Evolutionary conservation across 805 yeast species (phyloP).

Genomic region (Phaffomyces opuntiae): DNA sequence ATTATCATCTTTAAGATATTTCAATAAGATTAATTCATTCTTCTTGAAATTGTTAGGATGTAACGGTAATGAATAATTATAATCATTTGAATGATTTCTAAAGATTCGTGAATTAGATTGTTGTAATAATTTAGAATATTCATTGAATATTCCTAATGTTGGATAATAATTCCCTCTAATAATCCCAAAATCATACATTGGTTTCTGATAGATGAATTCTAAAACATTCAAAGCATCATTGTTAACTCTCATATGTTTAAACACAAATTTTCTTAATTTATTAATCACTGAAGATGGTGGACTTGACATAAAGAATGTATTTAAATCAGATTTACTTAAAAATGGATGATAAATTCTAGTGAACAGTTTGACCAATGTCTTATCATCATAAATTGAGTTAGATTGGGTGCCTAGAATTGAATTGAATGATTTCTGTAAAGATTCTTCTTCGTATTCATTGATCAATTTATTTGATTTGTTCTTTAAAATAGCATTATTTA

Average conservation of each 20-base stretch:
- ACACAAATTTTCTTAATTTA: constrained; percentile 2
- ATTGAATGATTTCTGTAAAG: constrained; percentile 15
- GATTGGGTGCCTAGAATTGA: neutral
- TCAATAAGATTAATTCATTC: constrained; percentile 5
- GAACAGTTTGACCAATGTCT: constrained; percentile 4
- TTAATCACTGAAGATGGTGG: too few species aligned
- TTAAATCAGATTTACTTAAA: constrained; percentile 9
- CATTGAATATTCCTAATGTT: constrained; percentile 9
- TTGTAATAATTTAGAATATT: constrained; percentile 7
- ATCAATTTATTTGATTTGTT: constrained; percentile 10
- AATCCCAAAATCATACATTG: constrained; percentile 16
- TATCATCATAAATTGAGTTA: too few species aligned
- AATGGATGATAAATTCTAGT: constrained; percentile 17
- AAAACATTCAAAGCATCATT: constrained; percentile 5
- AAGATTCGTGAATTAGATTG: constrained; percentile 9
- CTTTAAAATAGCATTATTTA: constrained; percentile 14
- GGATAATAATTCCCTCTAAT: constrained; percentile 17
- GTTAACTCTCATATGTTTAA: constrained; percentile 8
- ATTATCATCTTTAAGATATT: constrained; percentile 11
- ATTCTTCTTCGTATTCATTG: neutral
- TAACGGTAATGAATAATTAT: constrained; percentile 12
- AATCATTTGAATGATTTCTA: constrained; percentile 8
- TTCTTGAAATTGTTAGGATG: constrained; percentile 1
- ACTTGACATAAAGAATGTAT: constrained; percentile 6
- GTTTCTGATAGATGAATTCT: constrained; percentile 1